Evolutionary conservation across 1,284 basidiomycete genomes (phyloP), one percentile per base, ranked within the genome.

Genomic region (Fomitopsis palustris): DNA sequence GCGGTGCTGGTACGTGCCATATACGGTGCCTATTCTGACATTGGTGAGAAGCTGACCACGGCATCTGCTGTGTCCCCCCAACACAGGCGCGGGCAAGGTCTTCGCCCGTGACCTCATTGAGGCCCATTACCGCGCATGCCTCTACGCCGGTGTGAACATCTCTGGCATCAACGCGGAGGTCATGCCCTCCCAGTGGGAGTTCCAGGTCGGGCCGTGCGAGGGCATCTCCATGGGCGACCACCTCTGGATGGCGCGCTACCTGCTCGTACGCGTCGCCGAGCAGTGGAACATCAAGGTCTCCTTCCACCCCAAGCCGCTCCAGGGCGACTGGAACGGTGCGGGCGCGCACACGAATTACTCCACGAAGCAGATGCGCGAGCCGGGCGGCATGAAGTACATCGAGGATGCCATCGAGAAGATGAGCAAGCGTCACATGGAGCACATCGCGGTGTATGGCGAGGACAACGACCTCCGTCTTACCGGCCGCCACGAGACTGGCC

Each of bases 151-250:
- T 69, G 85, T 99, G 79, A 96, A 95, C 81, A 98, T 98, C 81
- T 96, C 94, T 64, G 97, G 97, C 74, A 98, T 99, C 82, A 99
- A 99, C 77, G 97, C 97, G 66, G 97, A 99, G 81, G 97, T 99
- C 69, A 98, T 99, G 96, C 96, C 97, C 29, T 90, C 96, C 61
- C 97, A 99, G 79, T 98, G 96, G 96, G 96, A 99, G 81, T 99
- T 97, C 92, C 97, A 99, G 79, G 95, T 99, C 69, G 96, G 96
- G 62, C 96, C 96, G 42, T 98, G 96, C 74, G 90, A 92, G 76
- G 96, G 96, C 65, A 98, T 99, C 76, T 85, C 92, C 67, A 97
- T 99, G 93, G 96, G 96, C 69, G 96, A 99, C 78, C 95, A 97
- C 78, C 88, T 97, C 70, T 96, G 93, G 93, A 94, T 97, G 85